phyloP scores from a whole-genome alignment of 352 stramenopile genomes.

The Stramenopiles sp. region DNA sequence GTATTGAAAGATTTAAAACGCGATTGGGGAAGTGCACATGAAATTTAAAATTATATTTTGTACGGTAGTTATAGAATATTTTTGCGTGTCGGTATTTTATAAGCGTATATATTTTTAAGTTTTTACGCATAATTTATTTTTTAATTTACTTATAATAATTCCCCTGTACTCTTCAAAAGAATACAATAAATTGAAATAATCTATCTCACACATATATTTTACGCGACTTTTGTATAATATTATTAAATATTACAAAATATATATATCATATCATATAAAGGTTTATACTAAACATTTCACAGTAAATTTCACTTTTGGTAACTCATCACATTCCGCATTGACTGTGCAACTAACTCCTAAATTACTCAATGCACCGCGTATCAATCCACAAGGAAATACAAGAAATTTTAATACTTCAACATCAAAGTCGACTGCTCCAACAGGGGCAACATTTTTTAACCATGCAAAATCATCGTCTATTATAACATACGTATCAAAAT shows the following conservation, averaged over 20 bases:
- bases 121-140: background rate
- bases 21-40: background rate
- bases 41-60: background rate
- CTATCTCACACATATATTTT: too few species aligned
- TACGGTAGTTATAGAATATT: background rate
- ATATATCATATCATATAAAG: too few species aligned
- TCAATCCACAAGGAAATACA: slow-evolving; percentile 79
- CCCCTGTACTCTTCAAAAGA: too few species aligned
- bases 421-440: slow-evolving; percentile 47
- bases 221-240: too few species aligned
- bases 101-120: background rate
- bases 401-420: slow-evolving; percentile 76
- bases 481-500: slow-evolving; percentile 77
- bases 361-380: slow-evolving; percentile 77
- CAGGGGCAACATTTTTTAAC: slow-evolving; percentile 52
- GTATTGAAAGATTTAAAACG: background rate
- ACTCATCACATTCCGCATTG: slow-evolving; percentile 69
- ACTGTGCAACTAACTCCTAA: slow-evolving; percentile 79
- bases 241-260: too few species aligned
- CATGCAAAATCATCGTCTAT: slow-evolving; percentile 83
- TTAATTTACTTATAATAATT: too few species aligned
- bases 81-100: background rate
- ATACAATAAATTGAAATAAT: too few species aligned
- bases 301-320: slow-evolving; percentile 59
- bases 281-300: background rate